Evolutionary conservation across 2,329 filamentous ascomycete species (phyloP).

Genomic region (Pleomassaria siparia): DNA sequence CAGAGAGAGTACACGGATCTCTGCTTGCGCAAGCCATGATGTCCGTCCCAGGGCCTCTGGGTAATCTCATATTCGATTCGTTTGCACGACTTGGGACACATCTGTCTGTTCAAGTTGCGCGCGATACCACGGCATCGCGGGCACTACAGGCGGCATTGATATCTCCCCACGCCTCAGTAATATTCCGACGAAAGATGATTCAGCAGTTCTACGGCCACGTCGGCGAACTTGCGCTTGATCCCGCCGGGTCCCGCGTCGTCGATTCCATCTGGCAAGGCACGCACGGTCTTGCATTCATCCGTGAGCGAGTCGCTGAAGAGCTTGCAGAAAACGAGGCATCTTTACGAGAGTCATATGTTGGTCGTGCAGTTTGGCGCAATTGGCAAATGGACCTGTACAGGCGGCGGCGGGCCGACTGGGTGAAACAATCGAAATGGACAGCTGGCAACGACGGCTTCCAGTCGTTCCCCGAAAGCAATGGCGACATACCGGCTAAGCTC

Average conservation of each 20-base stretch:
- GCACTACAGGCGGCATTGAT: slow-evolving; percentile 66
- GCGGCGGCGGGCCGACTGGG: slow-evolving; percentile 64
- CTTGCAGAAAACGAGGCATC: slow-evolving; percentile 60
- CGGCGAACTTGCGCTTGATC: slow-evolving; percentile 61
- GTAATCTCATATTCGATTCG: slow-evolving; percentile 68
- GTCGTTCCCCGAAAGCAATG: slow-evolving; percentile 49
- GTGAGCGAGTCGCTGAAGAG: slow-evolving; percentile 67
- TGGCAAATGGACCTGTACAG: slow-evolving; percentile 75
- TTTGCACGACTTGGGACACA: slow-evolving; percentile 54
- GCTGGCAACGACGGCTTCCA: slow-evolving; percentile 55
- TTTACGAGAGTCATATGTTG: slow-evolving; percentile 65
- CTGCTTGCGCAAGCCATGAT: slow-evolving; percentile 81
- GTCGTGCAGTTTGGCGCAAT: slow-evolving; percentile 71
- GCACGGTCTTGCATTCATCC: slow-evolving; percentile 64
- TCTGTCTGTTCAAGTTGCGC: slow-evolving; percentile 63
- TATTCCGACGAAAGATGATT: slow-evolving; percentile 64
- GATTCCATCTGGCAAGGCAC: slow-evolving; percentile 68
- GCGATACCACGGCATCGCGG: slow-evolving; percentile 59
- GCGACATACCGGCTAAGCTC: slow-evolving; percentile 18
- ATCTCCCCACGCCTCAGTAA: slow-evolving; percentile 54
- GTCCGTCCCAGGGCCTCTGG: slow-evolving; percentile 67
- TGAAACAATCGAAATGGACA: slow-evolving; percentile 58
- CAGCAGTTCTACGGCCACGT: slow-evolving; percentile 64
- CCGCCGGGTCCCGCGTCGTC: slow-evolving; percentile 66
- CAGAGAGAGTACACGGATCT: slow-evolving; percentile 74